Base-by-base conservation (phyloP, 371 early-diverging fungal genomes). In the Paraphysoderma sedebokerense region DNA sequence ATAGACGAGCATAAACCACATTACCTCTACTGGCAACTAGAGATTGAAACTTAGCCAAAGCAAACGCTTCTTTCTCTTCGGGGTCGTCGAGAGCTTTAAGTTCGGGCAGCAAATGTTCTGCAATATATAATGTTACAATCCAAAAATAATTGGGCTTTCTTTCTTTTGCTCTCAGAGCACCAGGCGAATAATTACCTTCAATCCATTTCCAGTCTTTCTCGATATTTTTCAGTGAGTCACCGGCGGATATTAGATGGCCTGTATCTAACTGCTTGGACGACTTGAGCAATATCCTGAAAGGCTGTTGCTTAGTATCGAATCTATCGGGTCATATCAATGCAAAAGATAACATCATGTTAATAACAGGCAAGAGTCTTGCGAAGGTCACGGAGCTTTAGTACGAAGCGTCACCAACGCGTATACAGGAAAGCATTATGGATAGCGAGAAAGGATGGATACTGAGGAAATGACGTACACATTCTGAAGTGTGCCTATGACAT, bases 151-250 rank as follows among this genome's bases (percentile, higher is more conserved):
- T 46, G 32, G 22, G 32, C 17, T 34, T 45, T 12, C 26, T 13
- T 33, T 13, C 40, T n/a, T 9, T 22, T 31, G n/a, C n/a, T 7
- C 2, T n/a, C 17, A 1, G 23, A 29, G 12, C 32, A 17, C 24
- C 22, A 0, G 7, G 22, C n/a, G 11, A 32, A 7, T 11, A 24
- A 22, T 27, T 17, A 65, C 84, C 74, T 66, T 80, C 73, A 23
- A 90, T 71, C 93, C 92, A 93, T 39, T 61, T 65, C 92, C 92
- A 93, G 52, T 85, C 85, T 22, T 75, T 64, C 31, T 87, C 85
- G 28, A 82, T 80, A 44, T 73, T 82, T 47, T 80, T 82, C 39
- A 77, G 68, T 6, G 81, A 72, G 61, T 92, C 90, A 31, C 79
- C 82, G 12, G 72, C 78, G 30, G 85, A 74, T 49, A 85, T 68